Conservation (phyloP, 352 stramenopile genomes). For the Phytophthora ohioensis region DNA sequence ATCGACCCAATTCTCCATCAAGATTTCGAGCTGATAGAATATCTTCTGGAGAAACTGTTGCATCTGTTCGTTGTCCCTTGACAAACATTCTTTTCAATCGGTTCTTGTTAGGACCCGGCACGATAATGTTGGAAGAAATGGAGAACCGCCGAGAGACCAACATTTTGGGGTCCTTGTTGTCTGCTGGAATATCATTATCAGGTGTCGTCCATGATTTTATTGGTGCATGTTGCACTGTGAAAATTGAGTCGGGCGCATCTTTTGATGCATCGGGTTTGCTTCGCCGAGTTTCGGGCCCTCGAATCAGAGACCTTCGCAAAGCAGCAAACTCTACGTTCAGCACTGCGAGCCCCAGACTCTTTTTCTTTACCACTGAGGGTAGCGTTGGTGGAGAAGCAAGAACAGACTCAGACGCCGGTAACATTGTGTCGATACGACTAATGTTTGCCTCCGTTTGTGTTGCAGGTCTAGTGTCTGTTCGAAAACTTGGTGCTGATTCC, state of each 20-base stretch:
- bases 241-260: slow-evolving; percentile 2
- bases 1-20: slow-evolving; percentile 42
- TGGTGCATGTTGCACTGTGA: neutral
- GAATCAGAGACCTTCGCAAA: slow-evolving; percentile 24
- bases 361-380: slow-evolving; percentile 27
- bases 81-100: slow-evolving; percentile 41
- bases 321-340: slow-evolving; percentile 33
- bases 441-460: slow-evolving; percentile 14
- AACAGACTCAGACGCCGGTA: neutral
- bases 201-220: neutral
- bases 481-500: slow-evolving; percentile 18
- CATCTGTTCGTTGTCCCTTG: slow-evolving; percentile 26
- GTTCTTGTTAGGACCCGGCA: slow-evolving; percentile 6
- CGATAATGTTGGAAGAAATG: slow-evolving; percentile 21
- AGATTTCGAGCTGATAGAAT: slow-evolving; percentile 49
- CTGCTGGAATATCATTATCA: neutral
- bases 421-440: slow-evolving; percentile 23
- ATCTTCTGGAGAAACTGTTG: slow-evolving; percentile 40
- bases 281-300: slow-evolving; percentile 18
- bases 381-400: neutral
- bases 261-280: slow-evolving; percentile 26
- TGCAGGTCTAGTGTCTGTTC: slow-evolving; percentile 21
- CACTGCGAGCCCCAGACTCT: slow-evolving; percentile 36
- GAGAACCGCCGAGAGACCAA: slow-evolving; percentile 54
- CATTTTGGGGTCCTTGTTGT: slow-evolving; percentile 24